These are phyloP conservation scores for Massariosphaeria phaeospora DNA, from an alignment of 495 filamentous ascomycete species.

Conservation along the genomic window DNA sequence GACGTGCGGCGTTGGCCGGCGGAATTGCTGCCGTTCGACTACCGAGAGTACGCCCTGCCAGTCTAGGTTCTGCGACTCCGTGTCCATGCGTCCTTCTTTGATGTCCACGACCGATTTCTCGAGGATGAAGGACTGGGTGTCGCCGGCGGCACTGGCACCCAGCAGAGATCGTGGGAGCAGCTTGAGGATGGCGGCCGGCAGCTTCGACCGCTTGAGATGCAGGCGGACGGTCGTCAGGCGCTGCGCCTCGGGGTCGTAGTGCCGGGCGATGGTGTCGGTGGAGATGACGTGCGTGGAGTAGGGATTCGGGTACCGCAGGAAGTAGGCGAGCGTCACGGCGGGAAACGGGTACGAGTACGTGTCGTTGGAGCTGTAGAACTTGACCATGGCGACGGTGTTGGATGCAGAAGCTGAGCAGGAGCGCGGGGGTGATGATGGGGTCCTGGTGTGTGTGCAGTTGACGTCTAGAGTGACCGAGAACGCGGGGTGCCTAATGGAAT, in stretches of 20 bases:
- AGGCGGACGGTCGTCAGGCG: conserved; percentile 83
- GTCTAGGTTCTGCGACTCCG: conserved; percentile 44
- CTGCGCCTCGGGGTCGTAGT: conserved; percentile 72
- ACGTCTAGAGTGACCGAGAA: background rate
- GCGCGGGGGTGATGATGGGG: background rate
- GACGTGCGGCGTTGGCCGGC: conserved; percentile 47
- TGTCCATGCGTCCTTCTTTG: conserved; percentile 68
- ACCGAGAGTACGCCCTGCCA: conserved; percentile 88
- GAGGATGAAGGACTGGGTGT: conserved; percentile 77
- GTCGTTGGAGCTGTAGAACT: conserved; percentile 83
- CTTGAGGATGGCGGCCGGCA: conserved; percentile 78
- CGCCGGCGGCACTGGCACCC: conserved; percentile 58
- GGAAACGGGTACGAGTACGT: conserved; percentile 90
- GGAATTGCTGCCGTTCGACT: conserved; percentile 78
- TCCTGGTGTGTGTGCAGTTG: background rate
- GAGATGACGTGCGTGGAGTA: conserved; percentile 92
- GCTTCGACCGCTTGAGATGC: conserved; percentile 87
- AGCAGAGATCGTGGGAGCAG: conserved; percentile 74
- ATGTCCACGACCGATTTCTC: conserved; percentile 88
- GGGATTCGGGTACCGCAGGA: conserved; percentile 97
- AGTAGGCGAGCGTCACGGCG: conserved; percentile 93
- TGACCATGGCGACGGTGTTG: conserved; percentile 54
- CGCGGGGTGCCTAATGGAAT: conserved; percentile 10
- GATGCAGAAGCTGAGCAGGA: background rate
- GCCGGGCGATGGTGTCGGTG: conserved; percentile 87